Evolutionary conservation across 306 rosid genomes (phyloP).

Genomic region (Fagus sylvatica): DNA sequence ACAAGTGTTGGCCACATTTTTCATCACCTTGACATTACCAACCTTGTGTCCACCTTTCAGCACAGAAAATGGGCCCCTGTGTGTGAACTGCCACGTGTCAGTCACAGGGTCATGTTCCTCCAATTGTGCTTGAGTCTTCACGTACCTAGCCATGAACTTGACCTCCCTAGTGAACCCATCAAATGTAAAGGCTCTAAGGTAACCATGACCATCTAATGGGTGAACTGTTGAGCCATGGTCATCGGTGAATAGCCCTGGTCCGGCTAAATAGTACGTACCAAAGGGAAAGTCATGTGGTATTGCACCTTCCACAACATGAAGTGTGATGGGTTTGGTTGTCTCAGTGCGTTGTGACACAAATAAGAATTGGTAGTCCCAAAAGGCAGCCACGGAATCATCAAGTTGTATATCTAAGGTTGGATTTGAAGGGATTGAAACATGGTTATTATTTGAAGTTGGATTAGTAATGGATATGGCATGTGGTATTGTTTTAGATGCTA

Average conservation of each 20-base stretch:
- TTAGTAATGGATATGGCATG: conserved; percentile 45
- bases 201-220: conserved; percentile 89
- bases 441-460: conserved; percentile 28
- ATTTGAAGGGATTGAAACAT: conserved; percentile 19
- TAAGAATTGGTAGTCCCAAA: conserved; percentile 84
- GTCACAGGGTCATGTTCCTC: conserved; percentile 71
- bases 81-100: conserved; percentile 65
- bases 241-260: conserved; percentile 78
- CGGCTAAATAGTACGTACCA: conserved; percentile 76
- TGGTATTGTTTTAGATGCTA: conserved; percentile 9
- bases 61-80: conserved; percentile 90
- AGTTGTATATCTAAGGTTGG: conserved; percentile 1
- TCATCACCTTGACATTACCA: conserved; percentile 97
- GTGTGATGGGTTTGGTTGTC: conserved; percentile 40
- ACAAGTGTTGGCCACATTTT: conserved; percentile 94
- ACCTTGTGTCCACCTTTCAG: conserved; percentile 74
- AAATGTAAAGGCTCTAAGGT: conserved; percentile 67
- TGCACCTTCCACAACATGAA: conserved; percentile 50
- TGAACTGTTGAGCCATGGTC: conserved; percentile 96
- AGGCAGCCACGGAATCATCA: conserved; percentile 61
- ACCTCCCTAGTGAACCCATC: conserved; percentile 36
- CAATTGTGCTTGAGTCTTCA: conserved; percentile 72
- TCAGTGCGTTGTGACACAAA: conserved; percentile 76
- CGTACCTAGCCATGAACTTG: conserved; percentile 80
- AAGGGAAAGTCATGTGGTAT: conserved; percentile 68